Evolutionary conservation across 805 yeast genomes (phyloP).

Genomic region (Metschnikowia kunwiensis): DNA sequence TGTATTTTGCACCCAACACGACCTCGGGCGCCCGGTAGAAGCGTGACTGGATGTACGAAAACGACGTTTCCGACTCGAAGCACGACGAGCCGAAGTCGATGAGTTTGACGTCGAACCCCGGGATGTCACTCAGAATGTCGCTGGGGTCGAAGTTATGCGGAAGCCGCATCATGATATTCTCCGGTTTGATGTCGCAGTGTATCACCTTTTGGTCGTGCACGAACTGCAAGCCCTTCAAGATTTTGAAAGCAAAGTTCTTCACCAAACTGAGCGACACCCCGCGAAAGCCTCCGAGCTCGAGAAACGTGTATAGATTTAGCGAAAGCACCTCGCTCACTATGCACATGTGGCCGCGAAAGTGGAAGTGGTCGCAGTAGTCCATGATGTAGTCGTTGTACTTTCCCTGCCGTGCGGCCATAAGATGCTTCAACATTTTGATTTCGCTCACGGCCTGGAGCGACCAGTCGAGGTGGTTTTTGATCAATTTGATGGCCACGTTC

Average conservation of each 20-base stretch:
- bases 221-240: constrained; percentile 56
- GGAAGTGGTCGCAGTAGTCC: constrained; percentile 63
- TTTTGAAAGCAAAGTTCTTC: constrained; percentile 48
- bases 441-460: constrained; percentile 76
- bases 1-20: constrained; percentile 60
- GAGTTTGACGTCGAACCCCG: constrained; percentile 52
- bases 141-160: constrained; percentile 21
- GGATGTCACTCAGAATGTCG: constrained; percentile 31
- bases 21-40: constrained; percentile 82
- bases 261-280: constrained; percentile 47
- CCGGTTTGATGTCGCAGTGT: constrained; percentile 88
- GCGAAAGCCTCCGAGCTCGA: constrained; percentile 47
- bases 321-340: constrained; percentile 72
- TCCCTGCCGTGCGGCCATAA: constrained; percentile 24
- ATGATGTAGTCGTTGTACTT: constrained; percentile 38
- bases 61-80: constrained; percentile 39
- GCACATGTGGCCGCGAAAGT: constrained; percentile 79
- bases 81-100: constrained; percentile 82
- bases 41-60: constrained; percentile 58
- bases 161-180: constrained; percentile 61
- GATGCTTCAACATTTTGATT: constrained; percentile 57
- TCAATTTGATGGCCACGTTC: constrained; percentile 71
- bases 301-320: constrained; percentile 59
- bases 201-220: constrained; percentile 57
- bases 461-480: constrained; percentile 71